phyloP scores from a whole-genome alignment of 2,329 filamentous ascomycete genomes.

The Phyllosticta ampelicida region DNA sequence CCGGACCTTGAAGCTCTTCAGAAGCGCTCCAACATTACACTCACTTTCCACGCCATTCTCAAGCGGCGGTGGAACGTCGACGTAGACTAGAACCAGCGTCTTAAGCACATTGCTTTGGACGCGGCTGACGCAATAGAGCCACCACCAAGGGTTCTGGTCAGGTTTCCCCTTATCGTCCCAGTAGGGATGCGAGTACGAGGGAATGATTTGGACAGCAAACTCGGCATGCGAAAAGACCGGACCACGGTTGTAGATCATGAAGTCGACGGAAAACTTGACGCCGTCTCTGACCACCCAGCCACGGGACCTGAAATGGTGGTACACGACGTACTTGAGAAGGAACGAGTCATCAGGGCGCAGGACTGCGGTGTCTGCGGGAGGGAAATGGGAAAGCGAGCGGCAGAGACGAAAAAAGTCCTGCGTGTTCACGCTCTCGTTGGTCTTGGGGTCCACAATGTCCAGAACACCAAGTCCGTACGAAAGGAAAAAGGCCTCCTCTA shows the following conservation, averaged over 20 bases:
- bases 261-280: slow-evolving; percentile 91
- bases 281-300: slow-evolving; percentile 91
- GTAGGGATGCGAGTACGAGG: slow-evolving; percentile 63
- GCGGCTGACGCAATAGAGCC: slow-evolving; percentile 80
- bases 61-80: slow-evolving; percentile 68
- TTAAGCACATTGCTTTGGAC: slow-evolving; percentile 87
- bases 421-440: slow-evolving; percentile 41
- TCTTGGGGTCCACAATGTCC: slow-evolving; percentile 38
- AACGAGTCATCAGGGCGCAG: slow-evolving; percentile 72
- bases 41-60: slow-evolving; percentile 34
- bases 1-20: slow-evolving; percentile 63
- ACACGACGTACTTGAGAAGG: slow-evolving; percentile 75
- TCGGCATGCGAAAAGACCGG: slow-evolving; percentile 93
- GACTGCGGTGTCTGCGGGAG: slow-evolving; percentile 35
- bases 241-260: slow-evolving; percentile 84
- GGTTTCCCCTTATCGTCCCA: slow-evolving; percentile 53
- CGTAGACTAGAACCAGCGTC: slow-evolving; percentile 79
- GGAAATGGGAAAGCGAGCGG: slow-evolving; percentile 59
- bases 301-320: slow-evolving; percentile 90
- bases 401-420: slow-evolving; percentile 45
- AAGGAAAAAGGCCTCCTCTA: slow-evolving; percentile 88
- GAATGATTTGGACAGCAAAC: slow-evolving; percentile 76
- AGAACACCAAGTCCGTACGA: slow-evolving; percentile 69
- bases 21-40: slow-evolving; percentile 43
- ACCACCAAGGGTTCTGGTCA: slow-evolving; percentile 56